Conservation (phyloP, 352 stramenopile genomes). For the Pythium brassicae region DNA sequence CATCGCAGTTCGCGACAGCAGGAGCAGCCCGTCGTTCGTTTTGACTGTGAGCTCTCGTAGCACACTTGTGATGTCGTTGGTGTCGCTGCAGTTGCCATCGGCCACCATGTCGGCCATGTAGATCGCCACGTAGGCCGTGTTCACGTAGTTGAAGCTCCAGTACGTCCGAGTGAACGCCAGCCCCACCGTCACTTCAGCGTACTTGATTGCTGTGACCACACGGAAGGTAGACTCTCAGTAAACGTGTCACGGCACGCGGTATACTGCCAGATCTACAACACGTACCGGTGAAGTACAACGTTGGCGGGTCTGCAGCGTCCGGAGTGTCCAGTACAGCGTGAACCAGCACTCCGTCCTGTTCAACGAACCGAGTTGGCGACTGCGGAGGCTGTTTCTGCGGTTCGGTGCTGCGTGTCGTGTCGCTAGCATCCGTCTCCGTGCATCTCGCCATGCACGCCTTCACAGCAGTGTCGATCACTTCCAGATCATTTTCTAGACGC, state of each 20-base stretch:
- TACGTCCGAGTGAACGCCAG: background rate
- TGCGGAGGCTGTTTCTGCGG: background rate
- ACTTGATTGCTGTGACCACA: background rate
- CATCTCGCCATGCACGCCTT: background rate
- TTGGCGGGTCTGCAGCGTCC: background rate
- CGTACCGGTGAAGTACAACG: background rate
- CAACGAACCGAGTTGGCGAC: background rate
- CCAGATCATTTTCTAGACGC: background rate
- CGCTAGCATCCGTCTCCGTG: background rate
- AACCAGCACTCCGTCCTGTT: background rate
- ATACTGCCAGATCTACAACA: background rate
- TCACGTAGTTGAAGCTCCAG: constrained; percentile 1
- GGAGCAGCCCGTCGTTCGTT: background rate
- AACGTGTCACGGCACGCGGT: too few species aligned
- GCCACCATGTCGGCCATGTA: background rate
- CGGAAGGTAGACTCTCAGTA: too few species aligned
- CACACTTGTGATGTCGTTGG: background rate
- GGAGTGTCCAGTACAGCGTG: background rate
- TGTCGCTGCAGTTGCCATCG: background rate
- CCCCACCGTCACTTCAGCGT: background rate
- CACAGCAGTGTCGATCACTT: background rate
- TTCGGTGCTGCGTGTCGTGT: background rate
- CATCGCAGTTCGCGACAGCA: background rate
- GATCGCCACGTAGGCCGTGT: background rate
- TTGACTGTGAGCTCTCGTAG: background rate